Conservation (phyloP, 768 basidiomycete species). For the Xerocomellus dryophilus region DNA sequence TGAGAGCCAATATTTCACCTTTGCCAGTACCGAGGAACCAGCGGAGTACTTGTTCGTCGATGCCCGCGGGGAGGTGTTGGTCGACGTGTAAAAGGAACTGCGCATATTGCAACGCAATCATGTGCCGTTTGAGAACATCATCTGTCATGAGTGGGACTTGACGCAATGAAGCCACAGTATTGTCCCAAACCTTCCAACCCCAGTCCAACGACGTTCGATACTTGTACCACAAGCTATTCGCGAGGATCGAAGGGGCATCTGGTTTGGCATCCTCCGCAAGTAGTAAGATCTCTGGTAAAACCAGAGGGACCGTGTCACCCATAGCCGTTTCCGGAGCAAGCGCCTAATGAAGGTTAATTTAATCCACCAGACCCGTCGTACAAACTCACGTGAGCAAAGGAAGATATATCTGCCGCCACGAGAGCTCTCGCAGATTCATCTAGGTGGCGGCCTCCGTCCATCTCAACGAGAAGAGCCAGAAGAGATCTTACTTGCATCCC, state of each 20-base stretch:
- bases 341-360: conserved; percentile 29
- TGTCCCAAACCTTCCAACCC: conserved; percentile 86
- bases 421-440: conserved; percentile 54
- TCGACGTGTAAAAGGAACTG: conserved; percentile 71
- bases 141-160: conserved; percentile 58
- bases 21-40: conserved; percentile 74
- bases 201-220: conserved; percentile 70
- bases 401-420: conserved; percentile 55
- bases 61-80: conserved; percentile 68
- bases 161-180: conserved; percentile 69
- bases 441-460: conserved; percentile 61
- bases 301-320: conserved; percentile 35
- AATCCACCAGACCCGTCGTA: neutral
- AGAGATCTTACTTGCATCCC: conserved; percentile 66
- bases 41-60: conserved; percentile 64
- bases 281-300: conserved; percentile 61
- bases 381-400: conserved; percentile 56
- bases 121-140: conserved; percentile 44
- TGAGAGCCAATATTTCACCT: conserved; percentile 58
- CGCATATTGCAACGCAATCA: conserved; percentile 63
- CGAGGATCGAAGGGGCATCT: conserved; percentile 66
- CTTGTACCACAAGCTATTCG: conserved; percentile 79
- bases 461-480: conserved; percentile 58
- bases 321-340: conserved; percentile 38
- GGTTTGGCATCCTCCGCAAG: conserved; percentile 57